phyloP scores from a whole-genome alignment of 2,329 filamentous ascomycete genomes.

The Exophiala aquamarina region DNA sequence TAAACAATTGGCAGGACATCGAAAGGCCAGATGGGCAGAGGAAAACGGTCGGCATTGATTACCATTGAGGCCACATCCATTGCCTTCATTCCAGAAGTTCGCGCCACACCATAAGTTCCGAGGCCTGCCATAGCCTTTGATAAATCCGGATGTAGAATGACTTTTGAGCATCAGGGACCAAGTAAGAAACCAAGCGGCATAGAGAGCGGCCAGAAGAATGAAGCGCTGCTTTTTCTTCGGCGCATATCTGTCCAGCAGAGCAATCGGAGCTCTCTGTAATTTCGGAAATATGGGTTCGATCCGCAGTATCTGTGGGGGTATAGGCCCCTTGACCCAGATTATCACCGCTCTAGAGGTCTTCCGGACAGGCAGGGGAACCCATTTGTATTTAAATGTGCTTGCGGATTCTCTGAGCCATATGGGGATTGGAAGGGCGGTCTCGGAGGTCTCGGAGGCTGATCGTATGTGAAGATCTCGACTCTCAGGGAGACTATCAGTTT shows the following conservation, averaged over 20 bases:
- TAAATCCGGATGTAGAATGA: conserved; percentile 47
- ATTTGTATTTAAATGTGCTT: conserved; percentile 47
- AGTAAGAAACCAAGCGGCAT: conserved; percentile 47
- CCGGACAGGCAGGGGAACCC: conserved; percentile 47
- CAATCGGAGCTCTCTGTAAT: conserved; percentile 47
- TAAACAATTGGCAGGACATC: conserved; percentile 57
- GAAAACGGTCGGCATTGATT: conserved; percentile 57
- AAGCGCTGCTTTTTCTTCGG: conserved; percentile 49
- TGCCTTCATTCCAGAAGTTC: conserved; percentile 45
- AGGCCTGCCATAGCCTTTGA: conserved; percentile 49
- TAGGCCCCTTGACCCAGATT: conserved; percentile 49
- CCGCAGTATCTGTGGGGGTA: conserved; percentile 46
- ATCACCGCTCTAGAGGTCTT: conserved; percentile 44
- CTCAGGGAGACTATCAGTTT: conserved; percentile 35
- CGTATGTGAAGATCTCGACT: conserved; percentile 34
- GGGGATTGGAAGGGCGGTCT: conserved; percentile 34
- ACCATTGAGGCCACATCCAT: conserved; percentile 55
- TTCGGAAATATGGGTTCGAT: conserved; percentile 48
- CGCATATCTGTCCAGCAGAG: conserved; percentile 43
- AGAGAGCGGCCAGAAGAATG: conserved; percentile 42
- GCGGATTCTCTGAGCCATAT: conserved; percentile 50
- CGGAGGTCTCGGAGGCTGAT: conserved; percentile 23
- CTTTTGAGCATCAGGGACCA: conserved; percentile 47
- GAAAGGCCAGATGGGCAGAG: conserved; percentile 52
- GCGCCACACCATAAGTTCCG: conserved; percentile 46